Evolutionary conservation across 2,329 filamentous ascomycete genomes (phyloP), one percentile per base, ranked within the genome.

Genomic region (Venturia aucupariae): DNA sequence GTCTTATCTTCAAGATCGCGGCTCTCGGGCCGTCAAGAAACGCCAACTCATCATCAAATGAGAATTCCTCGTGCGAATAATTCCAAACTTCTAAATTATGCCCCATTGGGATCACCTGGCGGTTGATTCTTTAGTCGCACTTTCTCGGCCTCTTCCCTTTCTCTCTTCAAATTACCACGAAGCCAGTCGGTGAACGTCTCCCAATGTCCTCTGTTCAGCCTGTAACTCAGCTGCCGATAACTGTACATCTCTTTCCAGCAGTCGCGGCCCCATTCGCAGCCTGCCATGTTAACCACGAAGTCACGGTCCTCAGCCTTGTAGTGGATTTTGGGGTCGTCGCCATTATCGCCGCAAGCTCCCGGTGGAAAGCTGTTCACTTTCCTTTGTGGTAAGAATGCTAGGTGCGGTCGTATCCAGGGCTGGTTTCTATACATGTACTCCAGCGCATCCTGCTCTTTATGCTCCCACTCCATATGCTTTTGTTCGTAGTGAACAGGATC

Each of bases 221-320:
- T 87, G 75, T 96, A 93, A 79, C 91, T 96, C 72, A 96, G 83
- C 75, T 96, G 87, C 62, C 92, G 89, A 79, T 92, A 99, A 74
- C 89, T 88, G 78, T 96, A 96, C 86, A 99, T 97, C 78, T 99
- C 94, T 44, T 88, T 88, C 93, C 93, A 97, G 75, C 94, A 99
- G 77, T 99, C 93, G 61, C 94, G 86, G 4, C 93, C 93, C 89
- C 90, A 97, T 75, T 96, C 89, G 74, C 94, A 99, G 4, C 94
- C 94, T 6, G 94, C 94, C 93, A 99, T 97, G 76, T 97, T 99
- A 71, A 99, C 93, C 59, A 97, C 70, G 72, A 99, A 97, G 75
- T 99, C 94, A 35, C 90, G 85, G 66, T 95, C 92, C 51, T 85
- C 81, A 75, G 94, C 82, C 69, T 89, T 82, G 75, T 99, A 99